phyloP scores from a whole-genome alignment of 495 filamentous ascomycete genomes.

The Copromyces sp. region DNA sequence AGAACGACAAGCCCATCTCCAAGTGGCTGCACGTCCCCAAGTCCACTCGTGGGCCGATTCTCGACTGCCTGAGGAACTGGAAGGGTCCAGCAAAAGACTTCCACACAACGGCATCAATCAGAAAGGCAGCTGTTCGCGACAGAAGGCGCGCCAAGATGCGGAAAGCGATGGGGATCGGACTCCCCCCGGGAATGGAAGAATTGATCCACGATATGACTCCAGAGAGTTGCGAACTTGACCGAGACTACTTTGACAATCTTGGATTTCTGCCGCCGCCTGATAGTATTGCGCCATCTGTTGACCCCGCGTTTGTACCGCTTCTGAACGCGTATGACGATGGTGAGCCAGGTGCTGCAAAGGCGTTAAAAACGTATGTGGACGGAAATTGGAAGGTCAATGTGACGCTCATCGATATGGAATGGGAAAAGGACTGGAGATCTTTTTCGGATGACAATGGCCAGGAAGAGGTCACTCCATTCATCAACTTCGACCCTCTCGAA shows the following conservation, averaged over 20 bases:
- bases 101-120: slow-evolving; percentile 10
- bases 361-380: slow-evolving; percentile 16
- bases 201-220: background rate
- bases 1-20: slow-evolving; percentile 2
- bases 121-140: background rate
- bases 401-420: slow-evolving; percentile 22
- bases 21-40: slow-evolving; percentile 9
- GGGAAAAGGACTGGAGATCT: background rate
- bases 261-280: slow-evolving; percentile 18
- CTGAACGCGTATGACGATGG: slow-evolving; percentile 6
- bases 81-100: slow-evolving; percentile 7
- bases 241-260: slow-evolving; percentile 17
- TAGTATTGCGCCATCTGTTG: slow-evolving; percentile 7
- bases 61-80: slow-evolving; percentile 8
- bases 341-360: slow-evolving; percentile 3
- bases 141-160: background rate
- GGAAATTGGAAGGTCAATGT: slow-evolving; percentile 23
- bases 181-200: no score
- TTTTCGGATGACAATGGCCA: background rate
- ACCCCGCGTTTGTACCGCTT: slow-evolving; percentile 15
- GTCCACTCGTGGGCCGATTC: slow-evolving; percentile 1
- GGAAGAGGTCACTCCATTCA: background rate
- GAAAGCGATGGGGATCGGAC: background rate
- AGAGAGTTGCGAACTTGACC: slow-evolving; percentile 12
- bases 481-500: background rate